phyloP scores from a whole-genome alignment of 75 land plant genomes.

The Selaginella moellendorffii region DNA sequence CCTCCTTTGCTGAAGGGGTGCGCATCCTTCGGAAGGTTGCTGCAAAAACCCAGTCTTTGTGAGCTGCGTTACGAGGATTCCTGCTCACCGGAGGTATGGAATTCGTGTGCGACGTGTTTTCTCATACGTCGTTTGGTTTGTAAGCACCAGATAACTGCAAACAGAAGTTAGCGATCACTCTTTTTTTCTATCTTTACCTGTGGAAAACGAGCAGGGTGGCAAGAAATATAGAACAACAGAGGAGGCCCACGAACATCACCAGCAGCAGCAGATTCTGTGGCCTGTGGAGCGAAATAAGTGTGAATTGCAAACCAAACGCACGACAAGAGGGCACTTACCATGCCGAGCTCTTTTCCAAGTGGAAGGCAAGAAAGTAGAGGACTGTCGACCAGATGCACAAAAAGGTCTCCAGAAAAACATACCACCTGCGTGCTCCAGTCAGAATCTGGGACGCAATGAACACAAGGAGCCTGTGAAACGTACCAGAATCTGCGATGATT shows the following conservation, averaged over 20 bases:
- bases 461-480: conserved; percentile 2
- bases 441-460: conserved; percentile 3
- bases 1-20: background rate
- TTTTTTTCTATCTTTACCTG: conserved; percentile 22
- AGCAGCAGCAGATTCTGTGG: conserved; percentile 37
- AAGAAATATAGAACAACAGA: conserved; percentile 41
- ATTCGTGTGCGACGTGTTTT: conserved; percentile 75
- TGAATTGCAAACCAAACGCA: background rate
- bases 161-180: background rate
- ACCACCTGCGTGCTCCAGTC: conserved; percentile 58
- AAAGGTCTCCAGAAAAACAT: conserved; percentile 59
- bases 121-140: conserved; percentile 98
- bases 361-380: conserved; percentile 44
- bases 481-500: conserved; percentile 95
- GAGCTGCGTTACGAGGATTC: background rate
- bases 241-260: conserved; percentile 34
- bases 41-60: no score
- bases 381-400: conserved; percentile 68
- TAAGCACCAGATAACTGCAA: conserved; percentile 59
- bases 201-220: conserved; percentile 61
- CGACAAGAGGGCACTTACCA: background rate
- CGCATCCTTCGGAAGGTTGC: background rate
- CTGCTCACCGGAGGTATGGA: conserved; percentile 50
- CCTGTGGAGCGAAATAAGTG: conserved; percentile 32
- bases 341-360: background rate